Percentiles rank a stretch among this genome's conserved stretches.
Evolutionary conservation across 2,329 filamentous ascomycete genomes (phyloP).

Genomic region (Cercospora brassicicola): DNA sequence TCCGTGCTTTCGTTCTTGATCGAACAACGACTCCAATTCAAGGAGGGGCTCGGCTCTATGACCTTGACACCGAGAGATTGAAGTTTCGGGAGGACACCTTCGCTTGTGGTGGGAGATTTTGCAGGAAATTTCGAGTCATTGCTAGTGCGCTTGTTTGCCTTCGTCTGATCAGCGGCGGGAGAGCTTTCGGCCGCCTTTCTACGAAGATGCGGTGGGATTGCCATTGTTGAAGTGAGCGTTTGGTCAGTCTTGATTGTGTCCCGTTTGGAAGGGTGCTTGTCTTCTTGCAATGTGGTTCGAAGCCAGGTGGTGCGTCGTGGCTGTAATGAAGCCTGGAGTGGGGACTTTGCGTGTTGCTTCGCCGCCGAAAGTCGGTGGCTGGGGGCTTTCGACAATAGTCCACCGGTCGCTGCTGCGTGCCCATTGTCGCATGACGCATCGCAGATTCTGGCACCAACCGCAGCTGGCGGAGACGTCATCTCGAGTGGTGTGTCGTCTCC

Average conservation of each 20-base stretch:
- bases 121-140: background rate
- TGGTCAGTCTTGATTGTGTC: background rate
- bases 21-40: background rate
- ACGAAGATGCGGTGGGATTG: conserved; percentile 16
- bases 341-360: background rate
- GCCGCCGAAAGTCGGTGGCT: conserved; percentile 1
- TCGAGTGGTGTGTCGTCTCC: background rate
- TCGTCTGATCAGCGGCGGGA: background rate
- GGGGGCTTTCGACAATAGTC: conserved; percentile 1
- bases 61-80: conserved; percentile 3
- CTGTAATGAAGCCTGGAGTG: background rate
- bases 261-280: background rate
- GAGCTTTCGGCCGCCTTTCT: background rate
- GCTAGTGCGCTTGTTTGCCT: background rate
- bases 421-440: background rate
- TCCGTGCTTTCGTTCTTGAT: background rate
- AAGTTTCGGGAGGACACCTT: background rate
- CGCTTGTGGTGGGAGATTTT: background rate
- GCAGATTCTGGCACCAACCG: background rate
- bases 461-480: background rate
- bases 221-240: conserved; percentile 1
- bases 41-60: background rate
- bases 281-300: background rate
- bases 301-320: conserved; percentile 2
- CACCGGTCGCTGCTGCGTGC: background rate